Base-by-base conservation (phyloP, 805 yeast genomes). In the Pichia deserticola region DNA sequence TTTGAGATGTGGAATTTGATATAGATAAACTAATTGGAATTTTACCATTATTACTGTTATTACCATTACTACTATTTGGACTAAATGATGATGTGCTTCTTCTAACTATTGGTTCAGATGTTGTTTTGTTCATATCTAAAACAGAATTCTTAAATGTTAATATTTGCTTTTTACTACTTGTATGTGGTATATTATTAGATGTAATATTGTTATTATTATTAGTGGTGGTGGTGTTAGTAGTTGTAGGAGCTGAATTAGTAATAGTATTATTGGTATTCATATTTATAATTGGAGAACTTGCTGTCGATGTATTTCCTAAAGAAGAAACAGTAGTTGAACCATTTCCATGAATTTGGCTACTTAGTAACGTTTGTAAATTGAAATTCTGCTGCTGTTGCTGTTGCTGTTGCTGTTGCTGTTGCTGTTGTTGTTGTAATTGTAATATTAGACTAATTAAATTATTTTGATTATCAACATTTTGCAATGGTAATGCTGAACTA, bases 141-240 rank as follows among this genome's bases (percentile, higher is more conserved):
- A 44, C 44, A 9, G 52, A 50, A 28, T 50, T 50, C 32, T 45
- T 50, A 15, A 50, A 50, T 4, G 52, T 50, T 6, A 50, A 36
- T 10, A 46, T 37, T 15, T 9, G 34, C 32, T 38, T 40, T 15
- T 42, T 36, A 27, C 13, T 29, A 30, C 7, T n/a, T 27, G 10
- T 15, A 35, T 1, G 12, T 4, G 40, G 4, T n/a, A 5, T 7
- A 11, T n/a, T 3, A 13, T 13, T 13, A 13, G 20, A 20, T 20
- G 41, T 9, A 29, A 6, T 15, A 25, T 13, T 8, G 15, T 33
- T 37, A 13, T 30, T 36, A 13, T 37, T 36, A 20, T 28, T 37
- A 6, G 36, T 27, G n/a, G 36, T 37, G 12, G 11, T 44, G 28
- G n/a, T n/a, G n/a, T n/a, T n/a, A n/a, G n/a, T n/a, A n/a, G n/a